These are phyloP conservation scores for Coemansia sp. DNA, from an alignment of 192 early-diverging fungal genomes.

Conservation along the genomic window DNA sequence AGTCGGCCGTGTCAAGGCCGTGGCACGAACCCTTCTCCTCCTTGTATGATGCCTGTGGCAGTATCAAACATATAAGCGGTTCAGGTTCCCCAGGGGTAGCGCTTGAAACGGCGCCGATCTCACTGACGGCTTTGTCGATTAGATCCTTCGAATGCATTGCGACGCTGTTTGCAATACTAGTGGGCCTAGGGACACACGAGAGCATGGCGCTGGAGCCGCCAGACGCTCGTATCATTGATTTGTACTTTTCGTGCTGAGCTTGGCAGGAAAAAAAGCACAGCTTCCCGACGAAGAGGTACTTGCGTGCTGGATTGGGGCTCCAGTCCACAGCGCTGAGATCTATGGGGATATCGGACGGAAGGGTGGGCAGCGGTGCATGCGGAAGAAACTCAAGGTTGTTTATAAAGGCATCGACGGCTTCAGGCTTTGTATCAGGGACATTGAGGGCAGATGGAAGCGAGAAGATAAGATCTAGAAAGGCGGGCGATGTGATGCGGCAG, in stretches of 20 bases:
- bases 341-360: conserved; percentile 24
- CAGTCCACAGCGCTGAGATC: conserved; percentile 20
- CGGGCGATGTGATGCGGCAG: conserved; percentile 15
- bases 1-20: background rate
- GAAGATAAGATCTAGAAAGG: conserved; percentile 14
- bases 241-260: conserved; percentile 23
- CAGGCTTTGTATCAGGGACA: conserved; percentile 7
- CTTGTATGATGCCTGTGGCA: background rate
- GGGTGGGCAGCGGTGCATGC: conserved; percentile 4
- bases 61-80: background rate
- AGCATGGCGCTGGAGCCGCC: conserved; percentile 15
- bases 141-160: background rate
- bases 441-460: conserved; percentile 7
- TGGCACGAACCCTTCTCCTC: background rate
- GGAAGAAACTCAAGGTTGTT: conserved; percentile 24
- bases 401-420: conserved; percentile 15
- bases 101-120: background rate
- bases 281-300: conserved; percentile 19
- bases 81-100: background rate
- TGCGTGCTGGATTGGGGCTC: conserved; percentile 18
- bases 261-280: conserved; percentile 29
- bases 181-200: background rate
- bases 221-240: conserved; percentile 12
- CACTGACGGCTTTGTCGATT: background rate
- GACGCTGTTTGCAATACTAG: background rate